Base-by-base conservation (phyloP, 1,284 basidiomycete genomes). In the Irpex lacteus region DNA sequence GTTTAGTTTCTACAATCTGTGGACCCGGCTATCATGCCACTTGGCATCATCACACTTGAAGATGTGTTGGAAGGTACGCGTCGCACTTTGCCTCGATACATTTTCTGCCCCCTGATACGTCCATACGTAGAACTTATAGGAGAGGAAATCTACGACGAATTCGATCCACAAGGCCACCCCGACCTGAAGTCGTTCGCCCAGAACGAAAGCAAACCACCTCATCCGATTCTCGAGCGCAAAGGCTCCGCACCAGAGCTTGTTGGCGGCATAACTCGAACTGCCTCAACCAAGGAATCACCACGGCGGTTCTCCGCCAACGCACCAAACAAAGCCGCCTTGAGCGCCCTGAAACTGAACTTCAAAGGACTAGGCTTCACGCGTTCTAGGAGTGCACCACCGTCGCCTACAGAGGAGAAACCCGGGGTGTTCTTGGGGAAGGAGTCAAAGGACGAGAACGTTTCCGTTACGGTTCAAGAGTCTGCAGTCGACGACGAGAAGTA, bases 31-130 rank as follows among this genome's bases (percentile, higher is more conserved):
- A 81, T 91, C 37, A 89, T 87, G 81, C 94, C 94, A 1, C 80
- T 97, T 26, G 95, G 95, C 65, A 95, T 97, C 73, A 96, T 97
- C 68, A 97, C 95, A 1, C 82, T 97, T 2, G 95, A 97, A 75
- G 95, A 97, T 69, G 93, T 97, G 15, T 81, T 97, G 7, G 95
- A 97, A 85, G 90, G 92, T 90, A 64, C 7, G 50, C 70, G 69
- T 21, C 19, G 6, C 26, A 11, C 34, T 38, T 26, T 2, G 7
- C 18, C 19, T 2, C 2, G 2, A 1, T 26, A 9, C 2, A 26
- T 19, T 0, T 9, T 2, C 5, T 18, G n/a, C 3, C 8, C 0
- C 8, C 32, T 62, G 26, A 62, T 54, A 9, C 5, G 0, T 21
- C n/a, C 8, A 0, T 4, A 19, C 5, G 2, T 70, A 92, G 94